A percentile compares a stretch with the other conserved stretches of the same genome.
Evolutionary conservation across 164 flowering plant genomes (phyloP).

Genomic region (Magnolia changhungtana): DNA sequence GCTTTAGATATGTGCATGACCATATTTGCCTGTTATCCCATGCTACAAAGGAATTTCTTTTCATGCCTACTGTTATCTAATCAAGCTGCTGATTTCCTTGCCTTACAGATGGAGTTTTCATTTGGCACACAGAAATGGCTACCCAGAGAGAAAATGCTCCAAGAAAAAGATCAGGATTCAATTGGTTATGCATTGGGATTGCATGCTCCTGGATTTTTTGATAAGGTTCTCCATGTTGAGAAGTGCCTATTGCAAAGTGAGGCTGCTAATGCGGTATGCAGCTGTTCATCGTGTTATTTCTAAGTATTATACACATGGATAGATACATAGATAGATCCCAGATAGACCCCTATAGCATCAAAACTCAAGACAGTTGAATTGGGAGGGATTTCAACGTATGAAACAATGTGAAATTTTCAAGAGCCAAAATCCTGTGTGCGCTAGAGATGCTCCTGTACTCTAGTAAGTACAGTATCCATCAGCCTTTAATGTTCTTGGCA

Average conservation of each 20-base stretch:
- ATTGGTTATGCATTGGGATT: slow-evolving; percentile 69
- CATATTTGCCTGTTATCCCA: too few relatives aligned
- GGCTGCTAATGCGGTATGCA: slow-evolving; percentile 71
- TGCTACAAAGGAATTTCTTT: background rate
- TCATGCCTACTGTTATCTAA: background rate
- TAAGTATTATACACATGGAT: background rate
- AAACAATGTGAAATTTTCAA: background rate
- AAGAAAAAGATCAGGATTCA: slow-evolving; percentile 28
- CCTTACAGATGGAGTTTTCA: slow-evolving; percentile 93
- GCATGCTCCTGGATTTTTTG: slow-evolving; percentile 96
- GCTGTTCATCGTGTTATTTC: background rate
- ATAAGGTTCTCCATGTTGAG: slow-evolving; percentile 76
- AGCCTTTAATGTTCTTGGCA: background rate
- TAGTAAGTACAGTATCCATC: background rate
- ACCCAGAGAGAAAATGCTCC: slow-evolving; percentile 41
- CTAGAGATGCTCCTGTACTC: background rate
- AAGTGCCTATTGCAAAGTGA: slow-evolving; percentile 91
- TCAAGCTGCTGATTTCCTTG: slow-evolving; percentile 2
- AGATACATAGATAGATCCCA: background rate
- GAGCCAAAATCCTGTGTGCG: background rate
- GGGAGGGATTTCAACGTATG: background rate
- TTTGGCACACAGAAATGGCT: slow-evolving; percentile 76
- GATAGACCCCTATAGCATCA: background rate
- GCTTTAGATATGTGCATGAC: too few relatives aligned
- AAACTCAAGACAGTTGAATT: background rate